A percentile compares a stretch with the other conserved stretches of the same genome.
These are phyloP conservation scores for Apiotrichum sp. DNA, from an alignment of 1,284 basidiomycete species.

Conservation along the genomic window DNA sequence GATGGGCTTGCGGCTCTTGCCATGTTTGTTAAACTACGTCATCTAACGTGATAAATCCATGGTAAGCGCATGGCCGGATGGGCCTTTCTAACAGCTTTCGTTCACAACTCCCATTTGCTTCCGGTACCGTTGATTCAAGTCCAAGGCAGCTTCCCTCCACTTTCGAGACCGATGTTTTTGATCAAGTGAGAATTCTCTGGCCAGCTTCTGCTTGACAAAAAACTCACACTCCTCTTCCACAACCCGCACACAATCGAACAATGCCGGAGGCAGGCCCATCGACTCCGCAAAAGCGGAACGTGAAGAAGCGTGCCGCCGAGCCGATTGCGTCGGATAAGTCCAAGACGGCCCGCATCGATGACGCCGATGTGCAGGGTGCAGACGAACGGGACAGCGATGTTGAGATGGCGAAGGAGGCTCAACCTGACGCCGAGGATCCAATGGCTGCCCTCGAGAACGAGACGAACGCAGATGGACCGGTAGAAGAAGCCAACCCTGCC, in stretches of 20 bases:
- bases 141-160: too few relatives aligned
- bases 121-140: too few relatives aligned
- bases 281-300: slow-evolving; percentile 1
- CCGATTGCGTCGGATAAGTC: neutral
- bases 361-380: neutral
- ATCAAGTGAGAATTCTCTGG: too few relatives aligned
- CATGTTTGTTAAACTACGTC: too few relatives aligned
- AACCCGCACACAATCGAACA: neutral
- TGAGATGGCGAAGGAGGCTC: neutral
- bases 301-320: slow-evolving; percentile 10
- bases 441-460: slow-evolving; percentile 20
- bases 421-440: slow-evolving; percentile 9
- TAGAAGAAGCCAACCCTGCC: slow-evolving; percentile 13
- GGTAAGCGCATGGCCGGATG: too few relatives aligned
- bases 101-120: too few relatives aligned
- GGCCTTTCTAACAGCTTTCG: too few relatives aligned
- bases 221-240: neutral
- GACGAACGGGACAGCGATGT: slow-evolving; percentile 7
- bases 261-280: slow-evolving; percentile 13
- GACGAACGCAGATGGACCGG: slow-evolving; percentile 8
- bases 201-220: too few relatives aligned
- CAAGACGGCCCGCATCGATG: slow-evolving; percentile 10
- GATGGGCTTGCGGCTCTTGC: too few relatives aligned
- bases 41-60: too few relatives aligned
- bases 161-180: too few relatives aligned